Base-by-base conservation (phyloP, 192 early-diverging fungal species). In the Coemansia biformis region DNA sequence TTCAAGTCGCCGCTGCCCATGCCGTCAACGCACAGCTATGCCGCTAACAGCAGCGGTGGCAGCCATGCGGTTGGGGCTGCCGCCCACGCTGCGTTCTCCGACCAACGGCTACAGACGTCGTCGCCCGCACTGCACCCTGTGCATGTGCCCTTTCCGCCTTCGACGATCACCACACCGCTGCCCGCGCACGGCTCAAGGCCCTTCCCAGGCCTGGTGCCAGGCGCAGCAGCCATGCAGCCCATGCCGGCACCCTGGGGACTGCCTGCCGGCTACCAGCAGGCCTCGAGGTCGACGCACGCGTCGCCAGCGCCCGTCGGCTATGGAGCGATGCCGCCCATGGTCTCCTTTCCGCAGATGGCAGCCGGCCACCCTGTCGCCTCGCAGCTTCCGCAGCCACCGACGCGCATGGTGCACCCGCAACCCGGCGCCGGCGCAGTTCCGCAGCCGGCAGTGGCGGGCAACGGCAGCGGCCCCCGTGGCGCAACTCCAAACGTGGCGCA, bases 121-220 rank as follows among this genome's bases (percentile, higher is more conserved):
- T 62, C 70, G 18, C 70, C 63, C 0, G 54, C 47, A 5, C 43
- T 74, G 40, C 63, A 66, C 37, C 70, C 70, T 13, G 70, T 35
- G 13, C 42, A 63, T 3, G 66, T 63, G 46, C 70, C 70, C 17
- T 74, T 66, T 39, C 70, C 63, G 13, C 63, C 70, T 14, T 74
- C 70, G 18, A 66, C 63, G 5, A 65, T 74, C 14, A 54, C 58
- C 4, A 74, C 70, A 12, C 70, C 70, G 42, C 54, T 74, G 41
- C 70, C 70, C 1, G 57, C 34, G 15, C 58, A 71, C 18, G 59
- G 58, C n/a, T n/a, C n/a, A n/a, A n/a, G n/a, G n/a, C n/a, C n/a
- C 11, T 17, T 30, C 3, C 51, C 51, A 3, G 29, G 42, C 0
- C 23, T 21, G 15, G 54, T 31, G 11, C 30, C 29, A 16, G 26